Base-by-base conservation (phyloP, 1,284 basidiomycete genomes). In the Inonotus obliquus region DNA sequence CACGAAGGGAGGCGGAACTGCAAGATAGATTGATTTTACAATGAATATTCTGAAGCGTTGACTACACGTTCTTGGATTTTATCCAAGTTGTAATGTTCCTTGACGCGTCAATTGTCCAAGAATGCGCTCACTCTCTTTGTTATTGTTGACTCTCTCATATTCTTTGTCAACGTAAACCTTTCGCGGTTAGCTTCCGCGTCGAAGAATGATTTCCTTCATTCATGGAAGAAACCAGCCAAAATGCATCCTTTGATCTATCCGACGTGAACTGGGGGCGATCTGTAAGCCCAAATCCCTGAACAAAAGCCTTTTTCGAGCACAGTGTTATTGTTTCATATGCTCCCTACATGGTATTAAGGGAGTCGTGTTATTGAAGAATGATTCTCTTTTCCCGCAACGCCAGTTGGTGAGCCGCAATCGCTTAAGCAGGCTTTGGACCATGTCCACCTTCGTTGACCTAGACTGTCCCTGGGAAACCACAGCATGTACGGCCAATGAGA, bases 181-280 rank as follows among this genome's bases (percentile, higher is more conserved):
- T 47, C 44, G 41, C 29, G 59, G 59, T 60, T 60, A 60, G 52
- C 39, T 54, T 45, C 51, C 59, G 51, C 27, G 1, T 35, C 29
- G 47, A 13, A 21, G 47, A n/a, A 11, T n/a, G 23, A n/a, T 4
- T 49, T 49, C 23, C 11, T 23, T 9, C 25, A 32, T 41, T 32
- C 32, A 25, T 5, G 19, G 17, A 41, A 55, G 23, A 41, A 23
- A 10, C 11, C 9, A 9, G 17, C 11, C 9, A 9, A 55, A 25
- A 19, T 55, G 23, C 38, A 17, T 55, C 37, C 35, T 17, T 55
- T 55, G 7, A n/a, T 39, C 14, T 23, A 37, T 19, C 53, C 10
- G 19, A 38, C 48, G 21, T 21, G 14, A 32, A 32, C 32, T 9
- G 17, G 17, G 4, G 13, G 4, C 27, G n/a, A 5, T 51, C 2